phyloP scores from a whole-genome alignment of 441 rosid species.

The Adansonia gregorii region DNA sequence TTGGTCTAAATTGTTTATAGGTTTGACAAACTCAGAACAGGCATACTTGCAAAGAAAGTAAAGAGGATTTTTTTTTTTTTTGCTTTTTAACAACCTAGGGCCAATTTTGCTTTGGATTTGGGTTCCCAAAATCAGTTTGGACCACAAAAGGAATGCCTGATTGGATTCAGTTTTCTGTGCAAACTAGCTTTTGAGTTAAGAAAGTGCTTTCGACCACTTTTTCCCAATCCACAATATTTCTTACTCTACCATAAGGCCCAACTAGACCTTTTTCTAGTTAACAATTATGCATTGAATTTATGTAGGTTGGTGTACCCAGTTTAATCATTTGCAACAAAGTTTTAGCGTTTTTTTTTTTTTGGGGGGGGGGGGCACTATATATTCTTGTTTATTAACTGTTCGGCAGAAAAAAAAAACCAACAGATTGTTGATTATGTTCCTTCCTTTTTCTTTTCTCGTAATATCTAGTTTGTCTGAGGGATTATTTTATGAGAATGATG shows the following conservation, averaged over 20 bases:
- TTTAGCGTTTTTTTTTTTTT: background rate
- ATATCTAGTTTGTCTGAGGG: background rate
- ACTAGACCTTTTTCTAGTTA: background rate
- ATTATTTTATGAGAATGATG: background rate
- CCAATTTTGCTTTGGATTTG: background rate
- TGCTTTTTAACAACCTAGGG: background rate
- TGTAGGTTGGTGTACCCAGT: background rate
- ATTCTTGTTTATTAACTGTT: background rate
- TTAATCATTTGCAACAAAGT: background rate
- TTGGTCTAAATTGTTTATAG: background rate
- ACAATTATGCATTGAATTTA: background rate
- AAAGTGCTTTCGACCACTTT: background rate
- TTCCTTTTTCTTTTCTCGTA: background rate
- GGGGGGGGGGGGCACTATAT: background rate
- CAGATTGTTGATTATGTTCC: background rate
- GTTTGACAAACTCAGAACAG: background rate
- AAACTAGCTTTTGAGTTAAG: constrained; percentile 7
- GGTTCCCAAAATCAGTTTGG: background rate
- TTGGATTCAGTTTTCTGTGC: background rate
- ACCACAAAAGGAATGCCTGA: background rate
- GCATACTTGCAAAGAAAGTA: background rate
- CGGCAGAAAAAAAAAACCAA: background rate
- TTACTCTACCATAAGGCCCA: background rate
- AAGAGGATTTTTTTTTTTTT: background rate
- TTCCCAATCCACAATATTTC: background rate